phyloP scores from a whole-genome alignment of 495 filamentous ascomycete species.

The Annulohypoxylon nitens region DNA sequence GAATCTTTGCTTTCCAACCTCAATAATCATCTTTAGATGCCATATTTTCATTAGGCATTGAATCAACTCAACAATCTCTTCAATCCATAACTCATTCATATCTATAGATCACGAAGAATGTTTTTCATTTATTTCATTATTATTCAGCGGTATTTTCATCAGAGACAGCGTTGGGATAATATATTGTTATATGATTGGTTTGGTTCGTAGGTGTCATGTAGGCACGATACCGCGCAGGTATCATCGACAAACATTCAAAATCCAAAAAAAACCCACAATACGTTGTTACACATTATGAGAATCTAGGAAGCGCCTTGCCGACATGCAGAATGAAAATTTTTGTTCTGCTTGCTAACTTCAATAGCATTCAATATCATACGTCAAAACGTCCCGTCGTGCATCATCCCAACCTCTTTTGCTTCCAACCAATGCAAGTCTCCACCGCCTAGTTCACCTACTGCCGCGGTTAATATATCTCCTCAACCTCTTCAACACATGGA shows the following conservation, averaged over 20 bases:
- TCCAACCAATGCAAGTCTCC: conserved; percentile 34
- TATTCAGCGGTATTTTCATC: not conserved
- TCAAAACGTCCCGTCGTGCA: conserved; percentile 30
- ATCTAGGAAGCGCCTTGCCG: not conserved
- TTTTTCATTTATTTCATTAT: not conserved
- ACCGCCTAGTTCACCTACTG: conserved; percentile 32
- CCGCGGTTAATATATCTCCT: conserved; percentile 34
- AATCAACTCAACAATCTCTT: not conserved
- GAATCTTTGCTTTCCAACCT: not conserved
- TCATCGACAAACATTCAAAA: conserved; percentile 43
- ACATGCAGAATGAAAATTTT: conserved; percentile 18
- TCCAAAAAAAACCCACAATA: conserved; percentile 35
- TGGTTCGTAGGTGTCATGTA: not conserved
- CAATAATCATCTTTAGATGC: not conserved
- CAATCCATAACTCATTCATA: not conserved
- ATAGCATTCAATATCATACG: conserved; percentile 27
- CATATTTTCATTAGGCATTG: not conserved
- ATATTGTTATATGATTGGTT: not conserved
- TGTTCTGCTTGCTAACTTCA: conserved; percentile 26
- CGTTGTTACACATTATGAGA: conserved; percentile 19
- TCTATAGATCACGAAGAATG: not conserved
- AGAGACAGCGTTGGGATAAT: not conserved
- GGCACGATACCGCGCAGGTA: conserved; percentile 8
- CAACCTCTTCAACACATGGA: conserved; percentile 21
- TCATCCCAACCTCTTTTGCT: conserved; percentile 39